phyloP scores from a whole-genome alignment of 208 protist species.

The Polymyxa betae region DNA sequence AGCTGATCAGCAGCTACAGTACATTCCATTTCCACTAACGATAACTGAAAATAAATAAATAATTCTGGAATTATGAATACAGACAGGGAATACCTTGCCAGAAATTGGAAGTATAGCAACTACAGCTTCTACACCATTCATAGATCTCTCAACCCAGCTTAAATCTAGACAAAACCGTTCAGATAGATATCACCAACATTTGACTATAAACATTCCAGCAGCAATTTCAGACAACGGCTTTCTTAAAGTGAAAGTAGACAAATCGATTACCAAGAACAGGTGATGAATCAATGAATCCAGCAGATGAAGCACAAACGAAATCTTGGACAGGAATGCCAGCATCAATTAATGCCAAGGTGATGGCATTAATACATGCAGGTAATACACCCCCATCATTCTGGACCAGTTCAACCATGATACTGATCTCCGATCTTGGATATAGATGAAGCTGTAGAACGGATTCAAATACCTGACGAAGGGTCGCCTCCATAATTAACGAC shows the following conservation, averaged over 20 bases:
- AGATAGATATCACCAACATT: background rate
- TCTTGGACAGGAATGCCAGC: constrained; percentile 85
- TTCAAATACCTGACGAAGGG: constrained; percentile 77
- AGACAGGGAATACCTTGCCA: constrained; percentile 60
- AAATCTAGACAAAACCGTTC: constrained; percentile 71
- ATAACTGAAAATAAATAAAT: background rate
- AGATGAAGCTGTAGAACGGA: constrained; percentile 67
- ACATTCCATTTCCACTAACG: constrained; percentile 74
- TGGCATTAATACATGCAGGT: constrained; percentile 79
- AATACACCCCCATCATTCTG: constrained; percentile 81
- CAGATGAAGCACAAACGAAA: constrained; percentile 76
- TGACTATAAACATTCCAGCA: background rate
- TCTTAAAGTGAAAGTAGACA: constrained; percentile 46
- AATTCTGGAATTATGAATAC: background rate
- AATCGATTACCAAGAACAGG: constrained; percentile 69
- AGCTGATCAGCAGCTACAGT: constrained; percentile 74
- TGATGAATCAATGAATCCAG: constrained; percentile 75
- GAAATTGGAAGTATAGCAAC: constrained; percentile 74
- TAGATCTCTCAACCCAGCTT: constrained; percentile 74
- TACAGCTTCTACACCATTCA: constrained; percentile 73
- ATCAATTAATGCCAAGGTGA: constrained; percentile 83
- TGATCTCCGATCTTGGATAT: constrained; percentile 79
- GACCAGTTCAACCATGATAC: constrained; percentile 80
- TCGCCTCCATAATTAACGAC: constrained; percentile 67
- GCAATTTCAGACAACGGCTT: background rate